phyloP scores from a whole-genome alignment of 208 protist genomes.

The Trypanosoma rangeli region DNA sequence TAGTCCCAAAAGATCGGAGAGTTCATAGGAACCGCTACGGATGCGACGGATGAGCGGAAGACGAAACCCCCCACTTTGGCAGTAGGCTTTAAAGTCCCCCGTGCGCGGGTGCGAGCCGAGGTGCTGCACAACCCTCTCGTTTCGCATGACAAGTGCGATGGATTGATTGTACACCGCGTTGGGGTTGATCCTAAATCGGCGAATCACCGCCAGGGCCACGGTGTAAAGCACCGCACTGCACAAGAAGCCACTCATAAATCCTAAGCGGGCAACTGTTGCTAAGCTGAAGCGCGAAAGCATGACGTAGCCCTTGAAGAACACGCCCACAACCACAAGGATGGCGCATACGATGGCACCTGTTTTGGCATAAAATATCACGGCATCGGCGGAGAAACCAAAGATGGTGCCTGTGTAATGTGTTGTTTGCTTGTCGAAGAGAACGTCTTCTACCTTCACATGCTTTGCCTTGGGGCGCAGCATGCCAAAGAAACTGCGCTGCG shows the following conservation, averaged over 20 bases:
- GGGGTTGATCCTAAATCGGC: constrained; percentile 73
- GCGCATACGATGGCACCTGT: constrained; percentile 35
- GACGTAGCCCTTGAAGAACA: constrained; percentile 83
- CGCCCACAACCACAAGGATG: constrained; percentile 43
- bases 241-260: constrained; percentile 81
- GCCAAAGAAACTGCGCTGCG: constrained; percentile 36
- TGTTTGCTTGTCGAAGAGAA: constrained; percentile 72
- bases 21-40: constrained; percentile 82
- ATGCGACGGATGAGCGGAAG: constrained; percentile 83
- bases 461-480: constrained; percentile 30
- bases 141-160: constrained; percentile 83
- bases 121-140: constrained; percentile 75
- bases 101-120: constrained; percentile 81
- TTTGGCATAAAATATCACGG: constrained; percentile 83
- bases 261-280: constrained; percentile 77
- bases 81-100: constrained; percentile 84
- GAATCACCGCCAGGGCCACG: constrained; percentile 41
- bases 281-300: constrained; percentile 71
- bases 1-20: constrained; percentile 76
- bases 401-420: constrained; percentile 72
- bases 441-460: constrained; percentile 68
- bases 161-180: constrained; percentile 90
- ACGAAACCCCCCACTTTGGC: constrained; percentile 70
- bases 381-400: constrained; percentile 79
- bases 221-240: constrained; percentile 69